Evolutionary conservation across 805 yeast species (phyloP).

Genomic region (Candida silvicultrix): DNA sequence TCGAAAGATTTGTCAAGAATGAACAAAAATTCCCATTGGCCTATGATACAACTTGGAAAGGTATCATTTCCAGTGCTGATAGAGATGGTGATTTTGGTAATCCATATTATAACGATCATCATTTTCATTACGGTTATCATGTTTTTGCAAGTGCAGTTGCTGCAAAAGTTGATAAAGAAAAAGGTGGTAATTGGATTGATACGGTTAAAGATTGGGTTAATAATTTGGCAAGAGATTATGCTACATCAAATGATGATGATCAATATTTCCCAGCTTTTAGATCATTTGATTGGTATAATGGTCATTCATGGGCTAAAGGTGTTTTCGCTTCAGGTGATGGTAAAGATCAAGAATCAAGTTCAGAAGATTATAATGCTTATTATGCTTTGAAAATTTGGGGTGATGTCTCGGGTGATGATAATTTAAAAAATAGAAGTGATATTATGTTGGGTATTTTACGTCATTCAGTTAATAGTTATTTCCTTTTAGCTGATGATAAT

Average conservation of each 20-base stretch:
- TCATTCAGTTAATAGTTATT: slow-evolving; percentile 47
- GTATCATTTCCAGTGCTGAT: slow-evolving; percentile 64
- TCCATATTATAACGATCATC: slow-evolving; percentile 68
- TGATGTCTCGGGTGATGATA: slow-evolving; percentile 41
- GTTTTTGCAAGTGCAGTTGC: slow-evolving; percentile 64
- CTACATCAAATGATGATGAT: slow-evolving; percentile 52
- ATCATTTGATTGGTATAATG: slow-evolving; percentile 69
- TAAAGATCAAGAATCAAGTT: slow-evolving; percentile 66
- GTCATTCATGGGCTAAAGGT: slow-evolving; percentile 79
- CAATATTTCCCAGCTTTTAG: slow-evolving; percentile 58
- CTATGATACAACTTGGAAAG: slow-evolving; percentile 78
- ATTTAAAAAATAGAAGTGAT: slow-evolving; percentile 48
- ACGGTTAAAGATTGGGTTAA: slow-evolving; percentile 47
- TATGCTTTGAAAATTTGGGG: slow-evolving; percentile 68
- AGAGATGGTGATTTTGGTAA: slow-evolving; percentile 64
- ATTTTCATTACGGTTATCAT: slow-evolving; percentile 72
- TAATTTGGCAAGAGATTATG: slow-evolving; percentile 58
- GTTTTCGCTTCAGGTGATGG: slow-evolving; percentile 68
- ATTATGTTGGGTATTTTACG: slow-evolving; percentile 56
- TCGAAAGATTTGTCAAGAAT: slow-evolving; percentile 64
- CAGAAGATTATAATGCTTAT: slow-evolving; percentile 69
- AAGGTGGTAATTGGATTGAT: slow-evolving; percentile 49
- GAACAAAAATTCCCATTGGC: slow-evolving; percentile 65
- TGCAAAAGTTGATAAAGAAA: slow-evolving; percentile 45
- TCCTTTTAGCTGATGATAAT: slow-evolving; percentile 48